Evolutionary conservation across 257 asterid genomes (phyloP).

Genomic region (Solanum ossicruentum): DNA sequence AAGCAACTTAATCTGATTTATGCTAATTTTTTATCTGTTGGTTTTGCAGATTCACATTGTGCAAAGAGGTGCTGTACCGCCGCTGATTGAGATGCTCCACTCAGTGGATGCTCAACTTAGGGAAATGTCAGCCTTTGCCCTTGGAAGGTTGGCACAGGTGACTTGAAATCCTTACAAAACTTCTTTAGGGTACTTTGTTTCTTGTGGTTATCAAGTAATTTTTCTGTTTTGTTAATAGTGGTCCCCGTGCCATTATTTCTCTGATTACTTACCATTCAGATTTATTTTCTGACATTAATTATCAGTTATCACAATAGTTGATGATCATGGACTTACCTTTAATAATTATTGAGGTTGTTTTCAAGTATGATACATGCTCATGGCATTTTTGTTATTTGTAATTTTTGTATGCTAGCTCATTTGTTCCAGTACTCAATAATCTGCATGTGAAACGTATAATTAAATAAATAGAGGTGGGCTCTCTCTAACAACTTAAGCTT

Average conservation of each 20-base stretch:
- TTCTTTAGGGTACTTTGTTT: not conserved
- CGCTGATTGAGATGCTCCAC: constrained; percentile 92
- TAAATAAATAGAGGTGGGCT: not conserved
- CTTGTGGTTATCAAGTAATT: not conserved
- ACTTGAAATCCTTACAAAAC: not conserved
- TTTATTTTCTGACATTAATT: not conserved
- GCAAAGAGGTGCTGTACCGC: constrained; percentile 96
- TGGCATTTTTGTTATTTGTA: not conserved
- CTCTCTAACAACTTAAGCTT: not conserved
- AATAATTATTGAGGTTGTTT: not conserved
- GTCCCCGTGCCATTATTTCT: not conserved
- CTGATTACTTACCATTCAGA: not conserved
- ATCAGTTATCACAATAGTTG: not conserved
- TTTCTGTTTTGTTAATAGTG: not conserved
- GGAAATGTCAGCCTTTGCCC: constrained; percentile 98
- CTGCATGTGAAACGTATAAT: not conserved
- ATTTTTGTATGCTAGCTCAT: not conserved
- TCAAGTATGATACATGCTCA: not conserved
- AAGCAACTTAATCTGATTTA: not conserved
- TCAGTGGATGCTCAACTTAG: constrained; percentile 82
- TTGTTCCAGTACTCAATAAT: not conserved
- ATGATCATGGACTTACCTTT: not conserved
- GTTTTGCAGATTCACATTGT: constrained; percentile 78
- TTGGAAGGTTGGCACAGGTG: constrained; percentile 99
- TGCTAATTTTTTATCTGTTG: not conserved